Evolutionary conservation across 1,139 yeast genomes (phyloP).

Genomic region (Diutina pseudorugosa): DNA sequence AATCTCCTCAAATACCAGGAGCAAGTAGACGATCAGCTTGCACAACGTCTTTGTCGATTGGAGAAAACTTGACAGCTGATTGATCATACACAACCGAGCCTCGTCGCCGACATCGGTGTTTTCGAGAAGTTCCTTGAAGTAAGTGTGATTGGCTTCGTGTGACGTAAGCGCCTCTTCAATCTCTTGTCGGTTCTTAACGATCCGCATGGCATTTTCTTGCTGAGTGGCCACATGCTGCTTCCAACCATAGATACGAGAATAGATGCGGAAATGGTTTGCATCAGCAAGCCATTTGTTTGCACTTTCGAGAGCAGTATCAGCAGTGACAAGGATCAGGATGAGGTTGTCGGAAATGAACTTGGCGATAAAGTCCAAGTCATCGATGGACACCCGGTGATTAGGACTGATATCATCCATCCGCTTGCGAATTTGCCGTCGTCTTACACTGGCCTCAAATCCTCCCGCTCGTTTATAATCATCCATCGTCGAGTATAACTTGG

Average conservation of each 20-base stretch:
- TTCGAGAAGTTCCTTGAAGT: neutral
- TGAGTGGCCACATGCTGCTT: neutral
- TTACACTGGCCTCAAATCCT: neutral
- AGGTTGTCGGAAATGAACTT: neutral
- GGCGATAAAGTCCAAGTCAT: neutral
- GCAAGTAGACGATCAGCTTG: slow-evolving; percentile 10
- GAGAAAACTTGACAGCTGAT: slow-evolving; percentile 17
- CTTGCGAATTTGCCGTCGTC: neutral
- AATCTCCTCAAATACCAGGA: slow-evolving; percentile 16
- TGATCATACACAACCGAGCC: slow-evolving; percentile 13
- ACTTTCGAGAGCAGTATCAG: neutral
- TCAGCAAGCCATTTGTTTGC: neutral
- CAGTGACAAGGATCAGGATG: neutral
- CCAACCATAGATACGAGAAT: neutral
- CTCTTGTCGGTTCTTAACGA: neutral
- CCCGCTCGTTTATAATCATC: neutral
- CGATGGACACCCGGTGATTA: neutral
- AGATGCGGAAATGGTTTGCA: neutral
- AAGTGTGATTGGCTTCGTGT: neutral
- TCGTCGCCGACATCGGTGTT: neutral
- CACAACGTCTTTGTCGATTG: slow-evolving; percentile 14
- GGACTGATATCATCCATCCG: neutral
- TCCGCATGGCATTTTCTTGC: neutral
- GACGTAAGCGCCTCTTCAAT: neutral
- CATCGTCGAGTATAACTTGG: neutral